Conservation (phyloP, 192 early-diverging fungal species). For the Obelidium mucronatum region DNA sequence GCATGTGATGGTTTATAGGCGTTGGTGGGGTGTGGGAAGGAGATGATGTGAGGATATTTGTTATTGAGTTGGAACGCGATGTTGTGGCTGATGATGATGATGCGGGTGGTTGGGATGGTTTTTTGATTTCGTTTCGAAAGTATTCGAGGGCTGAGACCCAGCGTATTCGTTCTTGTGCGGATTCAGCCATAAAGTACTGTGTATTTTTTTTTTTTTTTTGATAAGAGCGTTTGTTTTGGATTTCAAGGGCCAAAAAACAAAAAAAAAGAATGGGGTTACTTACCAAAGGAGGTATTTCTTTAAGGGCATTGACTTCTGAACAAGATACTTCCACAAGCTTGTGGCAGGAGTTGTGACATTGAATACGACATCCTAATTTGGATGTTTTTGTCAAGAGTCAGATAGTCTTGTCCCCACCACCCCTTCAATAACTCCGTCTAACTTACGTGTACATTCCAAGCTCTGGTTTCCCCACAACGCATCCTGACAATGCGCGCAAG, state of each 20-base stretch:
- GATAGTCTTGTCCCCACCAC: background rate
- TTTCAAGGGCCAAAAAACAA: no score
- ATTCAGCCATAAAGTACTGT: conserved; percentile 63
- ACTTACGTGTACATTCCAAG: conserved; percentile 56
- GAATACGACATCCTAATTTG: conserved; percentile 35
- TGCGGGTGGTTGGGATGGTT: no score
- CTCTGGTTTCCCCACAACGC: conserved; percentile 59
- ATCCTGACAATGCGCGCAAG: conserved; percentile 61
- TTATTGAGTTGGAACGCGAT: no score
- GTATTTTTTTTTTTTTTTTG: background rate
- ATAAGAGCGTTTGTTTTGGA: background rate
- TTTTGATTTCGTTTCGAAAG: conserved; percentile 46
- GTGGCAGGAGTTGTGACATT: conserved; percentile 29
- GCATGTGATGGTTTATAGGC: no score
- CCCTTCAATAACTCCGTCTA: background rate
- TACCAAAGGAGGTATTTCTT: conserved; percentile 51
- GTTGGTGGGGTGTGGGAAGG: no score
- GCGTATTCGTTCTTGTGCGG: conserved; percentile 40
- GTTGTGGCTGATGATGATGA: no score
- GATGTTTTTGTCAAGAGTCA: no score
- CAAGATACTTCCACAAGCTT: conserved; percentile 50
- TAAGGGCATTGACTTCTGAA: conserved; percentile 39
- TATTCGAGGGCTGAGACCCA: conserved; percentile 55
- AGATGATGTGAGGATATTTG: no score
- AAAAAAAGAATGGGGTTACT: no score